These are phyloP conservation scores for Collybia sp. DNA, from an alignment of 768 basidiomycete species.

Conservation along the genomic window DNA sequence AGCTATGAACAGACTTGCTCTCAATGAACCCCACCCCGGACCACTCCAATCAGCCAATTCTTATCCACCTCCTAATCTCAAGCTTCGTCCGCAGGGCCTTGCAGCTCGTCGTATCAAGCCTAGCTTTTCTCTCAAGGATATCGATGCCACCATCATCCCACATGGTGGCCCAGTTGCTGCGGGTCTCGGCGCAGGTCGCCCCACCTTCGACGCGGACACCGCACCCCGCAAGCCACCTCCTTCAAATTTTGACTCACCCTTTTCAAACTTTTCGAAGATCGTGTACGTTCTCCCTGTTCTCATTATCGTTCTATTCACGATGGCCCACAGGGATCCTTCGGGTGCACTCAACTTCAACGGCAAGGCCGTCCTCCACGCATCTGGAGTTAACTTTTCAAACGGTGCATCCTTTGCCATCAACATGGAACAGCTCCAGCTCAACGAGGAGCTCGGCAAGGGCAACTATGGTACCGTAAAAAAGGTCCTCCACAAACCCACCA, in stretches of 20 bases:
- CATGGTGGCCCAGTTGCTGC: conserved; percentile 57
- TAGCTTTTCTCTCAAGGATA: conserved; percentile 59
- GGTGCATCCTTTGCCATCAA: conserved; percentile 91
- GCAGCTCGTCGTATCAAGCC: conserved; percentile 47
- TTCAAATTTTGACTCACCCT: conserved; percentile 65
- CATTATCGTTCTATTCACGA: conserved; percentile 3
- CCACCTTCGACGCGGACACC: conserved; percentile 36
- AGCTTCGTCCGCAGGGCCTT: conserved; percentile 23
- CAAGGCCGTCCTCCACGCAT: conserved; percentile 88
- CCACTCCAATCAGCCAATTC: conserved; percentile 18
- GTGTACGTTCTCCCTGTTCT: conserved; percentile 54
- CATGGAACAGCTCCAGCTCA: conserved; percentile 87
- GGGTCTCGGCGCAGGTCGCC: conserved; percentile 68
- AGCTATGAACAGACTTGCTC: conserved; percentile 7
- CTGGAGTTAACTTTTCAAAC: conserved; percentile 81
- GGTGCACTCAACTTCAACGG: conserved; percentile 93
- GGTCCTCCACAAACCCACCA: conserved; percentile 90
- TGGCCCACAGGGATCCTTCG: conserved; percentile 73
- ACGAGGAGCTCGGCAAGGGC: conserved; percentile 92
- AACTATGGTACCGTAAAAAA: conserved; percentile 98
- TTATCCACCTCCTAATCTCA: conserved; percentile 8
- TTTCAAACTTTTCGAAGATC: conserved; percentile 90
- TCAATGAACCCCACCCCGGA: conserved; percentile 11
- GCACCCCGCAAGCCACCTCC: conserved; percentile 28
- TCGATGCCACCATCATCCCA: conserved; percentile 37